These are phyloP conservation scores for Ustilago lituana DNA, from an alignment of 1,284 basidiomycete genomes.

Conservation along the genomic window DNA sequence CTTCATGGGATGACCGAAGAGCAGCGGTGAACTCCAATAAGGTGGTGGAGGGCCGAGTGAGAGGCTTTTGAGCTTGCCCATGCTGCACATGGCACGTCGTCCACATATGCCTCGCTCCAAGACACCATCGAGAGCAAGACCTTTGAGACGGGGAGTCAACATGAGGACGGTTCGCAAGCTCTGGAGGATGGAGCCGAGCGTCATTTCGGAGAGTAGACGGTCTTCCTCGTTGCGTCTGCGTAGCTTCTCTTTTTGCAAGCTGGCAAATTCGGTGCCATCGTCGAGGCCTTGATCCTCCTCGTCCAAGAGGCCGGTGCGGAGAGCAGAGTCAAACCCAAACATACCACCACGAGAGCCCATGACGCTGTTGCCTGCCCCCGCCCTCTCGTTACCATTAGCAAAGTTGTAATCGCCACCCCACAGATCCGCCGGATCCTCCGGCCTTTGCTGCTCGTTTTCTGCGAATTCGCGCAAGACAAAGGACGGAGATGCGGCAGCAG, in stretches of 20 bases:
- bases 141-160: conserved; percentile 42
- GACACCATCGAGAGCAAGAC: conserved; percentile 51
- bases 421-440: conserved; percentile 44
- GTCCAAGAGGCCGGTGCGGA: conserved; percentile 33
- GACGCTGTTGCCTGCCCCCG: conserved; percentile 45
- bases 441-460: conserved; percentile 44
- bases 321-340: conserved; percentile 47
- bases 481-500: conserved; percentile 3
- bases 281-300: conserved; percentile 30
- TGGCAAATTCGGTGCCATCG: conserved; percentile 37
- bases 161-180: conserved; percentile 43
- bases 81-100: conserved; percentile 43
- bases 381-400: conserved; percentile 48
- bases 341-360: conserved; percentile 43
- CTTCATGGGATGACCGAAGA: conserved; percentile 49
- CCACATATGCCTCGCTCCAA: conserved; percentile 49
- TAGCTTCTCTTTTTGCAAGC: conserved; percentile 26
- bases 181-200: conserved; percentile 45
- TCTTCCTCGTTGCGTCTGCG: conserved; percentile 42
- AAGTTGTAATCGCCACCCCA: conserved; percentile 48
- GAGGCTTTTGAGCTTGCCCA: conserved; percentile 51
- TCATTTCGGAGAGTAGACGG: conserved; percentile 46
- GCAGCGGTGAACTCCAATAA: conserved; percentile 54
- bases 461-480: conserved; percentile 37
- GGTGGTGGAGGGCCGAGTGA: conserved; percentile 54